phyloP scores from a whole-genome alignment of 1,284 basidiomycete genomes.

The Pascua guehoae region DNA sequence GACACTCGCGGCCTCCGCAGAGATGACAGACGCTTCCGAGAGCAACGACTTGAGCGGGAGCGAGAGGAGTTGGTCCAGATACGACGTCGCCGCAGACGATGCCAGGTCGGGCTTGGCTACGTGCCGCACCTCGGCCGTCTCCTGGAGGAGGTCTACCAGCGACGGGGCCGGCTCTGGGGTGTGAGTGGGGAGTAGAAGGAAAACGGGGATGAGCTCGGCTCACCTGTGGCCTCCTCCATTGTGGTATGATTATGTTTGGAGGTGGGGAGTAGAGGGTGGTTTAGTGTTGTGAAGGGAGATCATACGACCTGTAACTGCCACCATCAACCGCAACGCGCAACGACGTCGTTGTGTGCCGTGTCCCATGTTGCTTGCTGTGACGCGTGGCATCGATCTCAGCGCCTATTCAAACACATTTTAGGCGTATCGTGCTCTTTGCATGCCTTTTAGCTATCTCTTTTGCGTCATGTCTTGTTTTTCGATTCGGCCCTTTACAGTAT shows the following conservation, averaged over 20 bases:
- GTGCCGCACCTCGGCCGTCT: slow-evolving; percentile 11
- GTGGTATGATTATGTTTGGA: not conserved
- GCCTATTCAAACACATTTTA: too few species aligned
- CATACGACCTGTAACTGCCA: too few species aligned
- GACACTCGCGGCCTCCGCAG: slow-evolving; percentile 74
- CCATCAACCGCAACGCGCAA: too few species aligned
- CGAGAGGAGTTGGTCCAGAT: slow-evolving; percentile 58
- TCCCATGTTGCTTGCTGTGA: not conserved
- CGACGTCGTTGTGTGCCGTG: too few species aligned
- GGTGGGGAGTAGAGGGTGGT: not conserved
- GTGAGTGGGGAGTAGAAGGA: slow-evolving; percentile 1
- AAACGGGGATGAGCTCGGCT: not conserved
- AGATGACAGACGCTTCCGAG: slow-evolving; percentile 66
- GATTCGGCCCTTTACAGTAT: too few species aligned
- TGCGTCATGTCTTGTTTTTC: too few species aligned
- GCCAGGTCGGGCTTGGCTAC: slow-evolving; percentile 20
- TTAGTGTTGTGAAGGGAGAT: too few species aligned
- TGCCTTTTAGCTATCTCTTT: too few species aligned
- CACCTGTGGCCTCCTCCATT: slow-evolving; percentile 25
- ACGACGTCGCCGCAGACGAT: slow-evolving; percentile 22
- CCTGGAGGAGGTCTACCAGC: slow-evolving; percentile 34
- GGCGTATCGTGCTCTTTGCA: too few species aligned
- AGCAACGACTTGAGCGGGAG: slow-evolving; percentile 64
- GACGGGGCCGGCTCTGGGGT: slow-evolving; percentile 18
- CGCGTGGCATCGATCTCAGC: not conserved